A percentile compares a stretch with the other conserved stretches of the same genome.
Evolutionary conservation across 2,329 filamentous ascomycete species (phyloP).

Genomic region (Metarhizium humberi): DNA sequence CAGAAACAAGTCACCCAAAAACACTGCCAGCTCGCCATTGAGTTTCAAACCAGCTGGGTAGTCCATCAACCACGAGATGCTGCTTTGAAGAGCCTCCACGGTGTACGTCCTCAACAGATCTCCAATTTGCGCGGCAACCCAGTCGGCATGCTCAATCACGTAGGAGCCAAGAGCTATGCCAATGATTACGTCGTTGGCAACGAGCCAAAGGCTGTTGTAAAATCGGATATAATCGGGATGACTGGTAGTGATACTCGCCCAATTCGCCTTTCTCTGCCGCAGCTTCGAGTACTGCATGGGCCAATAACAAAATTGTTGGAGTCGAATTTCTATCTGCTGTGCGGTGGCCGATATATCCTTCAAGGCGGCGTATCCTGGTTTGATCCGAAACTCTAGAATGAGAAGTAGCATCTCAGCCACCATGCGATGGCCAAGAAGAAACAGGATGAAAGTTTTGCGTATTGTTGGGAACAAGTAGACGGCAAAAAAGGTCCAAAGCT

Average conservation of each 20-base stretch:
- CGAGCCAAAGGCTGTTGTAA: conserved; percentile 97
- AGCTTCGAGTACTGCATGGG: conserved; percentile 92
- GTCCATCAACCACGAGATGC: conserved; percentile 92
- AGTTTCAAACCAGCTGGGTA: conserved; percentile 93
- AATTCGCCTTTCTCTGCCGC: conserved; percentile 80
- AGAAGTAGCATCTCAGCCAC: conserved; percentile 70
- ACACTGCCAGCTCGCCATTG: conserved; percentile 87
- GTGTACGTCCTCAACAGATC: conserved; percentile 71
- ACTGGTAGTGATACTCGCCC: conserved; percentile 90
- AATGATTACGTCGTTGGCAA: conserved; percentile 97
- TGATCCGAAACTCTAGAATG: conserved; percentile 75
- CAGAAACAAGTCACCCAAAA: conserved; percentile 87
- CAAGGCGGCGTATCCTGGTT: conserved; percentile 70
- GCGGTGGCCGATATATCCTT: conserved; percentile 96
- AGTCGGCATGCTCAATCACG: conserved; percentile 87
- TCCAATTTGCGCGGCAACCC: conserved; percentile 74
- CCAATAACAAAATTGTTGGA: conserved; percentile 99
- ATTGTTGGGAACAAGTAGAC: conserved; percentile 72
- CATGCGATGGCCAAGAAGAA: conserved; percentile 70
- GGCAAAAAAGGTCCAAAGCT: conserved; percentile 61
- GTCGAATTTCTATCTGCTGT: conserved; percentile 91
- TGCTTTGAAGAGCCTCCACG: conserved; percentile 76
- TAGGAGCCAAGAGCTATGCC: conserved; percentile 94
- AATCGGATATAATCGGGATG: conserved; percentile 98
- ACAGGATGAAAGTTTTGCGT: conserved; percentile 63